Base-by-base conservation (phyloP, 306 rosid genomes). In the Mucuna pruriens region DNA sequence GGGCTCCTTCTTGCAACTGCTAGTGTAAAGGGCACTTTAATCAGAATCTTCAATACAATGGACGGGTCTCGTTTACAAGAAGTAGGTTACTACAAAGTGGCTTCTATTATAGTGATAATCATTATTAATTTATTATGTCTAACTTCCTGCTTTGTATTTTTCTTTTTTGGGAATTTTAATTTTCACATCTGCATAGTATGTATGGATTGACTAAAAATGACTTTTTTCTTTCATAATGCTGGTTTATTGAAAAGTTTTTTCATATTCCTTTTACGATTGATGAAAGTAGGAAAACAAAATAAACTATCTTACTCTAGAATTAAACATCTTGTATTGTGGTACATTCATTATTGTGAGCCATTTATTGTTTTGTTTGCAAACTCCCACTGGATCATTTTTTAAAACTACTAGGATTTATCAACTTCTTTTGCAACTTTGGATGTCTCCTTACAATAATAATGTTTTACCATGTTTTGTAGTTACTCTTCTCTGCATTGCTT, bases 1-100 rank as follows among this genome's bases (percentile, higher is more conserved):
- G 99, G 99, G 22, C 94, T 93, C 84, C 97, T 95, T 61, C 99
- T 95, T 82, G 97, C 99, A 67, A 93, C 99, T 85, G 96, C 99
- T 45, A 93, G 99, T 85, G 84, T 80, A 9, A 93, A 88, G 92
- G 99, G 99, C 11, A 95, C 99, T 81, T 85, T 95, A 84, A 90
- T 95, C 83, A 90, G 99, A 86, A 86, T 95, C 82, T 95, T 93
- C 90, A 95, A 95, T 86, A 95, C 99, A 73, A 87, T 95, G 95
- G 98, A 95, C 16, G 97, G 99, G 78, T 90, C 92, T 86, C 89
- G 63, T 69, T 85, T 95, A 72, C 98, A 95, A 83, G 99, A 95
- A 92, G 99, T 92, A 92, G 77, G 80, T 55, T 61, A 52, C 83
- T 81, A 62, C 23, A 49, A 71, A 40, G 8, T 58, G 33, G 25